A percentile compares a stretch with the other conserved stretches of the same genome.
Conservation (phyloP, 202 grass and related monocot genomes). For the Carex arenaria region DNA sequence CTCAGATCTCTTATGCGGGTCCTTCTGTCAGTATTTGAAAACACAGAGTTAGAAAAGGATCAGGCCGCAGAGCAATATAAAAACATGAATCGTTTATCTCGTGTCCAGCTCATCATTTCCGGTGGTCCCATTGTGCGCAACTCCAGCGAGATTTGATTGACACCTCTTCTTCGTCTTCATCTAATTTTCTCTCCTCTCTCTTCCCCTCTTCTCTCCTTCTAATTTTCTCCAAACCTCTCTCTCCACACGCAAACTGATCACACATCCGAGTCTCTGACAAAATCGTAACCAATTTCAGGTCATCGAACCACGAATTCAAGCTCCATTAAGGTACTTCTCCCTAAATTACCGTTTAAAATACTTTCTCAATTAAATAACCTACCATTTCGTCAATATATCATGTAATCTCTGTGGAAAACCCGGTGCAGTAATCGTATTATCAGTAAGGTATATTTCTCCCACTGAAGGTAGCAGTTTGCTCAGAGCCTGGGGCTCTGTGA, state of each 20-base stretch:
- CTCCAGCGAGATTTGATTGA: constrained; percentile 1
- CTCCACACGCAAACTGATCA: neutral
- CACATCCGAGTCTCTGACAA: neutral
- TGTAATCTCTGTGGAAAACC: neutral
- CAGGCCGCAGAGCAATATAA: neutral
- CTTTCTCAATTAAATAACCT: neutral
- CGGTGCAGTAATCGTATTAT: neutral
- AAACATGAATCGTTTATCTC: constrained; percentile 1
- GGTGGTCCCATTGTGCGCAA: neutral
- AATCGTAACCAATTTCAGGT: neutral
- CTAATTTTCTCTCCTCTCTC: neutral
- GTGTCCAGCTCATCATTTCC: constrained; percentile 9
- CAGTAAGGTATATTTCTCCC: neutral
- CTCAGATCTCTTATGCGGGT: neutral
- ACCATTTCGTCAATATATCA: neutral
- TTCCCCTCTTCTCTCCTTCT: neutral
- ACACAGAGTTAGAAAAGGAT: neutral
- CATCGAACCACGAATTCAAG: neutral
- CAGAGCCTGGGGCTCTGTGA: too few species aligned
- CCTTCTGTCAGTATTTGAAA: neutral
- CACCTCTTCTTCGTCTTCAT: neutral
- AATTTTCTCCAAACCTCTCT: neutral
- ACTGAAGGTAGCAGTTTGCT: neutral
- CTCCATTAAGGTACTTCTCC: neutral
- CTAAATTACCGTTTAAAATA: neutral